Percentiles rank a stretch among this genome's conserved stretches.
Conservation (phyloP, 176 grass and related monocot species). For the Eleusine indica region DNA sequence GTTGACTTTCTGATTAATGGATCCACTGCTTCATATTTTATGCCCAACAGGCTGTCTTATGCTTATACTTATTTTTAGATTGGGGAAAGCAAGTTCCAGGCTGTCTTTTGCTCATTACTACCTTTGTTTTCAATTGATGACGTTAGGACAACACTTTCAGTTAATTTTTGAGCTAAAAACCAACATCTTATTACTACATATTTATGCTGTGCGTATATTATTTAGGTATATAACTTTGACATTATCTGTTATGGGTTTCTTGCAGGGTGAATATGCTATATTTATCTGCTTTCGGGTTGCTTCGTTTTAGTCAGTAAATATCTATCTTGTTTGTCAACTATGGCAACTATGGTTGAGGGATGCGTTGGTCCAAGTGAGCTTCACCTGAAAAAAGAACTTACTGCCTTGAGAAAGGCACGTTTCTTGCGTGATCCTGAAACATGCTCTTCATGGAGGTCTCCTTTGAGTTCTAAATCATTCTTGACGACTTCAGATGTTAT, state of each 20-base stretch:
- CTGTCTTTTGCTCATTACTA: too few species aligned
- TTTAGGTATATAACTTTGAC: constrained; percentile 30
- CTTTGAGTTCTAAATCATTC: constrained; percentile 77
- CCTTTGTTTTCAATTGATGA: too few species aligned
- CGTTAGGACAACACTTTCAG: too few species aligned
- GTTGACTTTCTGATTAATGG: constrained; percentile 19
- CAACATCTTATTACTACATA: not conserved
- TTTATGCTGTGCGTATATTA: constrained; percentile 9
- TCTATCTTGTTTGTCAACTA: constrained; percentile 24
- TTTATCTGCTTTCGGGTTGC: constrained; percentile 19
- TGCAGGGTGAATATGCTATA: constrained; percentile 28
- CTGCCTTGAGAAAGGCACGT: constrained; percentile 68
- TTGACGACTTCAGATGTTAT: constrained; percentile 48
- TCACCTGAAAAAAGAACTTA: constrained; percentile 95
- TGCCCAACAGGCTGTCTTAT: not conserved
- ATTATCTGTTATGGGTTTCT: constrained; percentile 25
- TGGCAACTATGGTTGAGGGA: constrained; percentile 58
- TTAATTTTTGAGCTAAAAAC: too few species aligned
- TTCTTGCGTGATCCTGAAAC: constrained; percentile 90
- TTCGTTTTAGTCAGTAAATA: constrained; percentile 34
- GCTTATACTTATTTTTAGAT: not conserved
- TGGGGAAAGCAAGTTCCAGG: too few species aligned
- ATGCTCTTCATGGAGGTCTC: constrained; percentile 85
- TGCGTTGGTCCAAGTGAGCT: constrained; percentile 81
- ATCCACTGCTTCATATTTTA: constrained; percentile 14